A percentile compares a stretch with the other conserved stretches of the same genome.
These are phyloP conservation scores for Colletotrichum australisinense DNA, from an alignment of 2,329 filamentous ascomycete species.

Conservation along the genomic window DNA sequence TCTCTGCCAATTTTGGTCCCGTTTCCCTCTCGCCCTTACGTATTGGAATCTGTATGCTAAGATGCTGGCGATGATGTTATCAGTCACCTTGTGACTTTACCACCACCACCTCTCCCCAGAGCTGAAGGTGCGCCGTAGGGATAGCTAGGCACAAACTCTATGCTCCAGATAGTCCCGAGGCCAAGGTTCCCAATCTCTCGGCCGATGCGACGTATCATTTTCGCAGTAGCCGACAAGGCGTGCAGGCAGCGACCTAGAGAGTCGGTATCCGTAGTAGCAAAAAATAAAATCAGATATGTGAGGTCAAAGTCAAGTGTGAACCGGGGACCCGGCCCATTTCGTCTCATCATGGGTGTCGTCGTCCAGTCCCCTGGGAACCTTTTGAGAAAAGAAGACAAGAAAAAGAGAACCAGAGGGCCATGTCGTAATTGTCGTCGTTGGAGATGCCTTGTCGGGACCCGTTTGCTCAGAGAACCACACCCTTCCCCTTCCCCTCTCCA, in stretches of 20 bases:
- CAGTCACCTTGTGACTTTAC: neutral
- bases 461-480: neutral
- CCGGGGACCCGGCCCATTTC: constrained; percentile 19
- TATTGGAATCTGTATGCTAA: neutral
- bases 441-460: neutral
- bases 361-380: constrained; percentile 7
- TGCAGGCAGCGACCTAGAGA: neutral
- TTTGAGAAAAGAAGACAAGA: neutral
- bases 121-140: neutral
- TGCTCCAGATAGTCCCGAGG: neutral
- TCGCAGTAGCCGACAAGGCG: constrained; percentile 2
- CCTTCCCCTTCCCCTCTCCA: neutral
- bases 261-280: neutral
- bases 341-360: constrained; percentile 23
- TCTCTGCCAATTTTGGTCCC: neutral
- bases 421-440: neutral
- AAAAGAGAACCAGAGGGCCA: neutral
- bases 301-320: neutral
- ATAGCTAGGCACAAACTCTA: constrained; percentile 19
- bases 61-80: neutral
- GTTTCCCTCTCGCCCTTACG: neutral
- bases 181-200: neutral
- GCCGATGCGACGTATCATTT: constrained; percentile 23
- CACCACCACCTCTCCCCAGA: neutral
- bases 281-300: neutral